Percentiles rank a stretch among this genome's conserved stretches.
phyloP scores from a whole-genome alignment of 179 eudicot species.

The Gypsophila paniculata region DNA sequence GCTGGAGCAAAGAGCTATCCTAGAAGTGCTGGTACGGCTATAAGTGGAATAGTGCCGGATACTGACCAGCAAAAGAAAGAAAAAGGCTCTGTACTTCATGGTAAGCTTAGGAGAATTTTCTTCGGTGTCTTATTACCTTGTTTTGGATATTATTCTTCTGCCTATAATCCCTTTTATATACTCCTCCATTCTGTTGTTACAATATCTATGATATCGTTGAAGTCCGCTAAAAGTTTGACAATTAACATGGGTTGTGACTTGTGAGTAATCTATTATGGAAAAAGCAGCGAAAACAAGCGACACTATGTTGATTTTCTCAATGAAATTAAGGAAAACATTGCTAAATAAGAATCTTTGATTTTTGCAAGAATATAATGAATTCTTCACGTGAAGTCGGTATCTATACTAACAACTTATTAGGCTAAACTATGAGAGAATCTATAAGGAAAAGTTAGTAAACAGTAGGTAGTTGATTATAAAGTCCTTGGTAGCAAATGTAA shows the following conservation, averaged over 20 bases:
- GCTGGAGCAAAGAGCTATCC: conserved; percentile 47
- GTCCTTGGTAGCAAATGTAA: too few relatives aligned
- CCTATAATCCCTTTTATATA: not conserved
- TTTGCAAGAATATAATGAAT: too few relatives aligned
- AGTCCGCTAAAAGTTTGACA: not conserved
- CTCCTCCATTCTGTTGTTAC: not conserved
- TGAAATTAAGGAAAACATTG: too few relatives aligned
- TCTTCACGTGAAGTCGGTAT: too few relatives aligned
- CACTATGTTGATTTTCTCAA: too few relatives aligned
- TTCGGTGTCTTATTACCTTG: not conserved
- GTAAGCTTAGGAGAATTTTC: conserved; percentile 28
- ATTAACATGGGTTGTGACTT: not conserved
- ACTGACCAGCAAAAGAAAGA: conserved; percentile 45
- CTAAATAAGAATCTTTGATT: too few relatives aligned
- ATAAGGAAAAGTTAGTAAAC: too few relatives aligned
- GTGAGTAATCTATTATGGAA: not conserved
- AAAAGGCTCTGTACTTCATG: conserved; percentile 47
- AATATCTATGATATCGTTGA: not conserved
- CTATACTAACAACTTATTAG: too few relatives aligned
- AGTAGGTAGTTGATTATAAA: too few relatives aligned
- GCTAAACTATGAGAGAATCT: too few relatives aligned
- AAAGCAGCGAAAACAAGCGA: too few relatives aligned
- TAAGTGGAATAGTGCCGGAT: conserved; percentile 34
- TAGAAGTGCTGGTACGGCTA: conserved; percentile 31
- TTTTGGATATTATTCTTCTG: not conserved